These are phyloP conservation scores for Neonectria faginata DNA, from an alignment of 2,329 filamentous ascomycete species.

Conservation along the genomic window DNA sequence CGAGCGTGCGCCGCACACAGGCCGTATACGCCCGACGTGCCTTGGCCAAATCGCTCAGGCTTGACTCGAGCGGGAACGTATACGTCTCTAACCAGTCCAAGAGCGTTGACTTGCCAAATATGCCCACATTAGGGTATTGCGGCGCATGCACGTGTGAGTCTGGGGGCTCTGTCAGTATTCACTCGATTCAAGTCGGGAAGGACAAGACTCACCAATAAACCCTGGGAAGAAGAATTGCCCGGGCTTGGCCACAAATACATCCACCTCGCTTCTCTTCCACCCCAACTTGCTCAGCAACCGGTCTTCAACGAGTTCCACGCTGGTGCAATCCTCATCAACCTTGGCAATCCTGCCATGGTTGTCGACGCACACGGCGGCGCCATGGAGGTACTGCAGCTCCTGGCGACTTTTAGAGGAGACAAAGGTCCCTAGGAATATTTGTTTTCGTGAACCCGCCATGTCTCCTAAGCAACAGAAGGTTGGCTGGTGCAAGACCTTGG, in stretches of 20 bases:
- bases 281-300: constrained; percentile 56
- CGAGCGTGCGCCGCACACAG: constrained; percentile 82
- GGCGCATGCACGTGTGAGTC: constrained; percentile 96
- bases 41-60: constrained; percentile 71
- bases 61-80: constrained; percentile 92
- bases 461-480: background rate
- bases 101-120: constrained; percentile 93
- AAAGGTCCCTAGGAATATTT: constrained; percentile 67
- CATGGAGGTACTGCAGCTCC: constrained; percentile 64
- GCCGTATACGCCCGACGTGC: constrained; percentile 81
- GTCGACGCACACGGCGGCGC: constrained; percentile 64
- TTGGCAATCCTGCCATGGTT: constrained; percentile 62
- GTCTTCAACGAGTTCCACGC: constrained; percentile 46
- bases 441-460: constrained; percentile 48
- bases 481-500: no score
- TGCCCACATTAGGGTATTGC: constrained; percentile 93
- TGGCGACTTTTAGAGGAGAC: constrained; percentile 63
- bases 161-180: constrained; percentile 50
- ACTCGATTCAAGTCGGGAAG: background rate
- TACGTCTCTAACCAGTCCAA: constrained; percentile 94
- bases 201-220: constrained; percentile 72
- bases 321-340: constrained; percentile 54
- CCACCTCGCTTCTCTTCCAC: constrained; percentile 57
- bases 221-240: constrained; percentile 86
- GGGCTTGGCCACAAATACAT: constrained; percentile 52